Evolutionary conservation across 371 early-diverging fungal genomes (phyloP).

Genomic region (Apophysomyces variabilis): DNA sequence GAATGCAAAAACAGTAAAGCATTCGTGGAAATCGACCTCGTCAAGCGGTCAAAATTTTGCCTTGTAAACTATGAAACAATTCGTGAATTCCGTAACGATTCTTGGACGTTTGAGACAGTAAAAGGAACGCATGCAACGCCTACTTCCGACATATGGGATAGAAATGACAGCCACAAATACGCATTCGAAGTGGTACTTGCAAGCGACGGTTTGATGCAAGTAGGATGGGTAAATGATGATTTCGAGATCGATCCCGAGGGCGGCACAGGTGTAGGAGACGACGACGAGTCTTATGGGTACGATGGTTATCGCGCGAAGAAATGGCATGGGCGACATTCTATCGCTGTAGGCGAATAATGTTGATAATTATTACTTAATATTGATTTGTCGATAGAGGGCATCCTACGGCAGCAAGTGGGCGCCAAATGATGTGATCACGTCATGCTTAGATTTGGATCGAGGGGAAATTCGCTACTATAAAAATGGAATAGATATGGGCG

Average conservation of each 20-base stretch:
- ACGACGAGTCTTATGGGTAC: conserved; percentile 68
- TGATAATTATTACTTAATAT: background rate
- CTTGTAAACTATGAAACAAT: conserved; percentile 37
- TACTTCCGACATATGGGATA: background rate
- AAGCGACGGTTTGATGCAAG: conserved; percentile 70
- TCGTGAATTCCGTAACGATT: conserved; percentile 45
- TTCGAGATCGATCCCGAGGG: conserved; percentile 68
- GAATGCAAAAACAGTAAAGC: background rate
- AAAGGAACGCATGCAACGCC: conserved; percentile 46
- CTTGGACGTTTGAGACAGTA: conserved; percentile 80
- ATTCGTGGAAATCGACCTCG: conserved; percentile 42
- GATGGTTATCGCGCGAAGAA: conserved; percentile 71
- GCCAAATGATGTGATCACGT: conserved; percentile 65
- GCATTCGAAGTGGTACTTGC: conserved; percentile 65
- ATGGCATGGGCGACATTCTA: conserved; percentile 65
- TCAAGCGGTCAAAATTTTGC: conserved; percentile 37
- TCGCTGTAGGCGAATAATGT: conserved; percentile 14
- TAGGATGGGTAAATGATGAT: conserved; percentile 69
- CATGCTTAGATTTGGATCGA: conserved; percentile 63
- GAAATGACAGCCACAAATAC: conserved; percentile 33
- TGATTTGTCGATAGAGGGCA: conserved; percentile 33
- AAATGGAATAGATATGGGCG: conserved; percentile 70
- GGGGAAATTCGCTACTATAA: conserved; percentile 59
- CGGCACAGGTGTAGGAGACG: conserved; percentile 78
- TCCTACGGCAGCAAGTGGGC: conserved; percentile 69